Conservation (phyloP, 106 monocot genomes). For the Dendrobium chrysotoxum region DNA sequence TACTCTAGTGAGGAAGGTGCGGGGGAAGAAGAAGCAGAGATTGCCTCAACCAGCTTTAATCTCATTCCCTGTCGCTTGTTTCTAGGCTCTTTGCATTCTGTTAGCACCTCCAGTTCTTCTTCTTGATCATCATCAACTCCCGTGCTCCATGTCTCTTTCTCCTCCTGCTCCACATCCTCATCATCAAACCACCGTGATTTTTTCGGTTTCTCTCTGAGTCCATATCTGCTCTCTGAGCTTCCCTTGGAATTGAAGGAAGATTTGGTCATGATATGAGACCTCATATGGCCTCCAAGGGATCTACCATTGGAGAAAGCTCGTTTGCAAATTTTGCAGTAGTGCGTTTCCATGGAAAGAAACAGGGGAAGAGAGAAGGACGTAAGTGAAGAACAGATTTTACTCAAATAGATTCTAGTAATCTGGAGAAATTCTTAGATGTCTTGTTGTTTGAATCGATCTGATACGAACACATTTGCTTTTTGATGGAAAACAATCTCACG, state of each 20-base stretch:
- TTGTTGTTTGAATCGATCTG: not conserved
- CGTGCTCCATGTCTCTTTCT: not conserved
- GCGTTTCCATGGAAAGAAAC: slow-evolving; percentile 8
- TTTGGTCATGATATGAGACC: slow-evolving; percentile 22
- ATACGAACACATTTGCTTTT: slow-evolving; percentile 4
- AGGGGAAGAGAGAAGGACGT: not conserved
- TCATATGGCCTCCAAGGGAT: slow-evolving; percentile 56
- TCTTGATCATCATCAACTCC: slow-evolving; percentile 6
- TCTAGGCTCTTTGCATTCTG: not conserved
- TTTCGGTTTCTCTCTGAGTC: slow-evolving; percentile 15
- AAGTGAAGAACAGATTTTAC: not conserved
- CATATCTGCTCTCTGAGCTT: not conserved
- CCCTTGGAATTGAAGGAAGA: not conserved
- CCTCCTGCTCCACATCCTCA: too few relatives aligned
- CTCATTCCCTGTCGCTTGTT: slow-evolving; percentile 9
- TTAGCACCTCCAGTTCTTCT: not conserved
- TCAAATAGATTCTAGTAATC: not conserved
- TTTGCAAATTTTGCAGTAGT: slow-evolving; percentile 30
- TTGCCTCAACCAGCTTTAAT: not conserved
- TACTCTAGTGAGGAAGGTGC: not conserved
- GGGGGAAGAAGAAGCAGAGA: not conserved
- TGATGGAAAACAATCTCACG: not conserved
- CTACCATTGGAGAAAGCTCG: slow-evolving; percentile 33
- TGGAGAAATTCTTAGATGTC: not conserved
- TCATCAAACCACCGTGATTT: slow-evolving; percentile 10